Percentiles rank a stretch among this genome's conserved stretches.
phyloP scores from a whole-genome alignment of 164 flowering plant species.

The Chimonanthus salicifolius region DNA sequence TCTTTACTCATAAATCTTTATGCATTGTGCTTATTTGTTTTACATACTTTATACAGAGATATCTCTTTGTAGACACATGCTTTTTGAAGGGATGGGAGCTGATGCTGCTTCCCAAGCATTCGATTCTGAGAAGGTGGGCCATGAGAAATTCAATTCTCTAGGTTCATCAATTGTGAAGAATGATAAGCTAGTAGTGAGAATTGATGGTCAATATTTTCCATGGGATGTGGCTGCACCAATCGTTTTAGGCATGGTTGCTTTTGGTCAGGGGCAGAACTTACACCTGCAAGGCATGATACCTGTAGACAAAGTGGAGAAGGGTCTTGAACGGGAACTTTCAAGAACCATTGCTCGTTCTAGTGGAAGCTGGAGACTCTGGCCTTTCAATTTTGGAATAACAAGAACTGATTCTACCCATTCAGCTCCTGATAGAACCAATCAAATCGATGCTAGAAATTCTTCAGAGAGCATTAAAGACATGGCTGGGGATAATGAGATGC shows the following conservation, averaged over 20 bases:
- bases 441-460: slow-evolving; percentile 20
- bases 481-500: slow-evolving; percentile 14
- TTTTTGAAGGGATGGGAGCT: slow-evolving; percentile 51
- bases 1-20: not conserved
- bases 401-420: slow-evolving; percentile 20
- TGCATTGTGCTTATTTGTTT: not conserved
- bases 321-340: slow-evolving; percentile 34
- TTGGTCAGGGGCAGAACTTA: slow-evolving; percentile 25
- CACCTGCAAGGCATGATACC: slow-evolving; percentile 40
- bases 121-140: slow-evolving; percentile 44
- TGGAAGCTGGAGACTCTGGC: slow-evolving; percentile 69
- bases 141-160: slow-evolving; percentile 32
- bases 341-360: slow-evolving; percentile 26
- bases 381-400: slow-evolving; percentile 52
- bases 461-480: slow-evolving; percentile 15
- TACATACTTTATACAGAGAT: slow-evolving; percentile 35
- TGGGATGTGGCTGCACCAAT: slow-evolving; percentile 42
- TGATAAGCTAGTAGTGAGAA: slow-evolving; percentile 43
- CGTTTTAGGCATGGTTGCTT: slow-evolving; percentile 37
- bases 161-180: slow-evolving; percentile 34
- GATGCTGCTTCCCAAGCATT: slow-evolving; percentile 58
- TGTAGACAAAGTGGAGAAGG: slow-evolving; percentile 35
- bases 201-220: slow-evolving; percentile 36
- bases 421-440: slow-evolving; percentile 12
- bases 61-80: slow-evolving; percentile 51